Conservation (phyloP, 2,329 filamentous ascomycete species). For the Aspergillus floridensis region DNA sequence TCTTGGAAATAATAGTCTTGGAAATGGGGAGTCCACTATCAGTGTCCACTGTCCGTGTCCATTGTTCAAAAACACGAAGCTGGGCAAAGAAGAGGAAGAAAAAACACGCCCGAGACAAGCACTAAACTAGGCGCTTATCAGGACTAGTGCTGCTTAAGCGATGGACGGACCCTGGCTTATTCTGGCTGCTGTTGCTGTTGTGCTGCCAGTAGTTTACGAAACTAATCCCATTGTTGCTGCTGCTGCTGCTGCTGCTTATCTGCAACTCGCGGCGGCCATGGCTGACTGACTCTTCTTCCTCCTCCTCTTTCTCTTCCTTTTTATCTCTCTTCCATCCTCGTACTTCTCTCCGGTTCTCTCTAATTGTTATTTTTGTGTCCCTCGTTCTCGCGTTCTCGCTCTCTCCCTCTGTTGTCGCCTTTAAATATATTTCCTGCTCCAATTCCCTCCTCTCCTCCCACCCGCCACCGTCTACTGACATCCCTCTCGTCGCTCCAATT, state of each 20-base stretch:
- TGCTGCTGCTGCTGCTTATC: slow-evolving; percentile 8
- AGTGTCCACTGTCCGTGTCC: no score
- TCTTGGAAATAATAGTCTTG: no score
- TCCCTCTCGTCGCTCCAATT: not conserved
- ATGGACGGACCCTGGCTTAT: not conserved
- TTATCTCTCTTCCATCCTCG: slow-evolving; percentile 1
- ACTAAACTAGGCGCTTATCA: not conserved
- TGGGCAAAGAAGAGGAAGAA: no score
- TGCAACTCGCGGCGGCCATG: not conserved
- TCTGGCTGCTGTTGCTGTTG: not conserved
- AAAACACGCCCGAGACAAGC: not conserved
- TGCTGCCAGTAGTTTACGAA: no score
- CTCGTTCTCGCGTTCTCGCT: not conserved
- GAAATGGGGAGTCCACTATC: no score
- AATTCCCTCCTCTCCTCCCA: not conserved
- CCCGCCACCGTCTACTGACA: not conserved
- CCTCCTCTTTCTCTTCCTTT: not conserved
- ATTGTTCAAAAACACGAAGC: not conserved
- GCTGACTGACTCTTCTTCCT: not conserved
- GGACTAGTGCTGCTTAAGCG: not conserved
- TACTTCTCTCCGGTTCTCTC: not conserved
- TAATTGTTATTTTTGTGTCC: not conserved
- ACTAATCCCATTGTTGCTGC: not conserved
- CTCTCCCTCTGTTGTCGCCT: not conserved
- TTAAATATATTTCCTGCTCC: not conserved